Evolutionary conservation across 2,329 filamentous ascomycete genomes (phyloP), one percentile per base, ranked within the genome.

Genomic region (Lomentospora prolificans): DNA sequence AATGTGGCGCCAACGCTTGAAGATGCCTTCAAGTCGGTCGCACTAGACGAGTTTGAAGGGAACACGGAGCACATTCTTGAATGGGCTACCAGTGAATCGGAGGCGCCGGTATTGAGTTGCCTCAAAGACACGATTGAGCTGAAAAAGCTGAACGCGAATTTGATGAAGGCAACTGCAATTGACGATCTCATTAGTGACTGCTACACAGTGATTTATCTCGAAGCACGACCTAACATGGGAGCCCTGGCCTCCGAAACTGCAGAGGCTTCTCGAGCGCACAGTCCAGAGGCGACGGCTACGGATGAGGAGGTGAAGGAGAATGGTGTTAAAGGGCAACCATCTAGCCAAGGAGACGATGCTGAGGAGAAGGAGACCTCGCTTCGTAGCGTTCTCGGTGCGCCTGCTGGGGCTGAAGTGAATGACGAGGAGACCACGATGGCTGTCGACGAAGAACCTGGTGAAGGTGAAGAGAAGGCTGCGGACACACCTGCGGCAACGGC

Each of bases 161-260:
- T 96, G 6, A 94, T 95, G 80, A 96, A 96, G 69, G 81, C 86
- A 0, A 81, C 84, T 0, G 78, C 85, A 8, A 92, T 97, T 48
- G 94, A 99, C 64, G 94, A 99, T 64, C 78, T 97, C n/a, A 87
- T 96, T 61, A 87, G 86, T 22, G 94, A 99, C 69, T 85, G 88
- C 51, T 99, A 96, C 46, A 25, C 54, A 22, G 44, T 56, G 22
- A 22, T 56, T 28, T 56, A 51, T 17, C 46, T 44, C 22, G 33
- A 44, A 12, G 27, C 48, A 17, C 54, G 41, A 3, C 28, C 54
- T 9, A 19, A 25, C n/a, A 9, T 39, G 12, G 54, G 41, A 9
- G 36, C 33, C 5, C 17, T 14, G 3, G 17, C 22, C 17, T 19
- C 46, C 17, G 50, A 52, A 19, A 33, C 41, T 27, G 53, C 27